These are phyloP conservation scores for Tulasnella sp. DNA, from an alignment of 768 basidiomycete genomes.

Conservation along the genomic window DNA sequence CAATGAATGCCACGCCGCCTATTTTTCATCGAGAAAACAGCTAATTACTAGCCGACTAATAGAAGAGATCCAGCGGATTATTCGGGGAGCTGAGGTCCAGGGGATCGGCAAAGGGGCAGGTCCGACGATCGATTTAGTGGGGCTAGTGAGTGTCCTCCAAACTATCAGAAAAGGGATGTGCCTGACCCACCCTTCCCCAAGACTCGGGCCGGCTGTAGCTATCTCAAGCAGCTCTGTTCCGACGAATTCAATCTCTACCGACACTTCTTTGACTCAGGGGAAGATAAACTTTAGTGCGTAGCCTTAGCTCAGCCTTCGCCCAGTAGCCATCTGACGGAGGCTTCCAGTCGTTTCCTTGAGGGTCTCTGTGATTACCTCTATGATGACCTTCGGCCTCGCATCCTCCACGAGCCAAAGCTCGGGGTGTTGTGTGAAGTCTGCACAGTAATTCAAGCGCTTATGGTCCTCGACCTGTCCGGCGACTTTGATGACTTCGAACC, in stretches of 20 bases:
- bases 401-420: slow-evolving; percentile 86
- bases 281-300: slow-evolving; percentile 64
- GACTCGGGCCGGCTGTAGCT: slow-evolving; percentile 90
- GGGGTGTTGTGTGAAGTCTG: slow-evolving; percentile 90
- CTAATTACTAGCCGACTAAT: slow-evolving; percentile 69
- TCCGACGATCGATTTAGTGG: slow-evolving; percentile 73
- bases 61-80: slow-evolving; percentile 74
- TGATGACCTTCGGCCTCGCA: slow-evolving; percentile 91
- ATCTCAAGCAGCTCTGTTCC: slow-evolving; percentile 84
- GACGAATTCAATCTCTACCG: slow-evolving; percentile 86
- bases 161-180: background rate
- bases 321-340: background rate
- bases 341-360: slow-evolving; percentile 75
- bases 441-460: slow-evolving; percentile 90
- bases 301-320: background rate
- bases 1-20: slow-evolving; percentile 81
- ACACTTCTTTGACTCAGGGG: slow-evolving; percentile 83
- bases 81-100: slow-evolving; percentile 6
- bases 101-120: slow-evolving; percentile 47
- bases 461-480: slow-evolving; percentile 74
- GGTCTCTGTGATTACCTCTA: slow-evolving; percentile 90
- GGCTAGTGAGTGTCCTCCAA: slow-evolving; percentile 53
- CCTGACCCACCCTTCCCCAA: slow-evolving; percentile 35
- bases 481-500: slow-evolving; percentile 37
- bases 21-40: slow-evolving; percentile 66